Evolutionary conservation across 768 basidiomycete genomes (phyloP).

Genomic region (Phanerochaete carnosa): DNA sequence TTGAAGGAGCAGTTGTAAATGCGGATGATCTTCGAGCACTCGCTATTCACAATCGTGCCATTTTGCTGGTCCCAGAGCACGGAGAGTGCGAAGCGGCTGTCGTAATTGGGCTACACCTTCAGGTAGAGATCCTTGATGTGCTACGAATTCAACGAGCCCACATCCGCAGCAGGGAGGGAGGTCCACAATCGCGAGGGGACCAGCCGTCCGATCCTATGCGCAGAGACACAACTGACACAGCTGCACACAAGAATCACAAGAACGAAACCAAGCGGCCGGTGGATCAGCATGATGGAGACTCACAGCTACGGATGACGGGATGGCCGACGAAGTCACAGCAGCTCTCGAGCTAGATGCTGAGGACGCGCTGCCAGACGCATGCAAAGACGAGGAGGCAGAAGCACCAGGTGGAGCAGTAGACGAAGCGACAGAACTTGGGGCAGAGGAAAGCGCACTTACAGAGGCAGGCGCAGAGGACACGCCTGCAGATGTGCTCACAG

Average conservation of each 20-base stretch:
- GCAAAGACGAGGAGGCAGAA: background rate
- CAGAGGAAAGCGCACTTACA: background rate
- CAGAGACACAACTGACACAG: conserved; percentile 66
- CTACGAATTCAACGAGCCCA: conserved; percentile 69
- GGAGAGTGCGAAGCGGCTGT: conserved; percentile 82
- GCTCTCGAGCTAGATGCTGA: background rate
- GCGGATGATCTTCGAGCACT: conserved; percentile 92
- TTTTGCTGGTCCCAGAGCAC: conserved; percentile 91
- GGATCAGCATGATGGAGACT: too few relatives aligned
- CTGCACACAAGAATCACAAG: conserved; percentile 59
- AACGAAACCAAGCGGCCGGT: background rate
- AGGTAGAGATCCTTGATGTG: conserved; percentile 87
- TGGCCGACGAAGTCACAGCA: background rate
- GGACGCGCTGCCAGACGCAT: background rate
- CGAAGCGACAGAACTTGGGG: background rate
- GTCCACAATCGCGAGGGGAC: conserved; percentile 76
- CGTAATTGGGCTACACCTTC: conserved; percentile 66
- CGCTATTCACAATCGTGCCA: conserved; percentile 91
- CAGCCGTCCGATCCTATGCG: conserved; percentile 82
- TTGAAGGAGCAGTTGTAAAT: conserved; percentile 89
- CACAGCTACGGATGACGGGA: too few relatives aligned
- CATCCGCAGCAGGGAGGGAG: conserved; percentile 67
- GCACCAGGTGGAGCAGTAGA: background rate
- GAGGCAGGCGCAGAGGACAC: background rate
- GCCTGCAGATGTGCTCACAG: background rate